Percentiles rank a stretch among this genome's conserved stretches.
Evolutionary conservation across 305 asterid species (phyloP).

Genomic region (Striga hermonthica): DNA sequence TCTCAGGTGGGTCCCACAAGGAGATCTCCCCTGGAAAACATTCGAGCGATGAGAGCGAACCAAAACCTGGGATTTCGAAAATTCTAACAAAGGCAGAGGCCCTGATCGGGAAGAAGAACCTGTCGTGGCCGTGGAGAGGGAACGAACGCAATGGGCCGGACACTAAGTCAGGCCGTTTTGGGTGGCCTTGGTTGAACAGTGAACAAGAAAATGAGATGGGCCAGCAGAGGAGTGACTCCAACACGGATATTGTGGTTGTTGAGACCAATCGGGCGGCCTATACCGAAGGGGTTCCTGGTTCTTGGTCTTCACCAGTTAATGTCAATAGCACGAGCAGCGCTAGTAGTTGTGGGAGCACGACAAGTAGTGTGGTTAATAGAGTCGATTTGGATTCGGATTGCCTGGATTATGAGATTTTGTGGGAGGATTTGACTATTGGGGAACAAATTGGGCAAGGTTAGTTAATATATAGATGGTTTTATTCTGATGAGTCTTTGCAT

Average conservation of each 20-base stretch:
- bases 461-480: slow-evolving; percentile 20
- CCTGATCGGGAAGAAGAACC: slow-evolving; percentile 62
- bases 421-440: slow-evolving; percentile 97
- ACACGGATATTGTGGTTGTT: slow-evolving; percentile 42
- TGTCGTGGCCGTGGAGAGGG: slow-evolving; percentile 87
- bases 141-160: slow-evolving; percentile 60
- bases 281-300: slow-evolving; percentile 61
- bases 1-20: slow-evolving; percentile 40
- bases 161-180: slow-evolving; percentile 53
- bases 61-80: slow-evolving; percentile 62
- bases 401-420: slow-evolving; percentile 78
- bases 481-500: not conserved
- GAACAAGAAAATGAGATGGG: slow-evolving; percentile 51
- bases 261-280: slow-evolving; percentile 41
- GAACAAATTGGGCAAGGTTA: slow-evolving; percentile 94
- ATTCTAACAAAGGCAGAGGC: slow-evolving; percentile 78
- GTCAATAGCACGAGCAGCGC: slow-evolving; percentile 85
- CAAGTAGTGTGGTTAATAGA: slow-evolving; percentile 68
- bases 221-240: slow-evolving; percentile 43
- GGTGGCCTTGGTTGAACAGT: slow-evolving; percentile 67
- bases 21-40: slow-evolving; percentile 54
- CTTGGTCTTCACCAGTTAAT: slow-evolving; percentile 75
- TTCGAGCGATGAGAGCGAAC: slow-evolving; percentile 67
- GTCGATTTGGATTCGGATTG: slow-evolving; percentile 65
- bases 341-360: slow-evolving; percentile 78